A percentile compares a stretch with the other conserved stretches of the same genome.
These are phyloP conservation scores for Candida sanyaensis DNA, from an alignment of 1,139 yeast species.

Conservation along the genomic window DNA sequence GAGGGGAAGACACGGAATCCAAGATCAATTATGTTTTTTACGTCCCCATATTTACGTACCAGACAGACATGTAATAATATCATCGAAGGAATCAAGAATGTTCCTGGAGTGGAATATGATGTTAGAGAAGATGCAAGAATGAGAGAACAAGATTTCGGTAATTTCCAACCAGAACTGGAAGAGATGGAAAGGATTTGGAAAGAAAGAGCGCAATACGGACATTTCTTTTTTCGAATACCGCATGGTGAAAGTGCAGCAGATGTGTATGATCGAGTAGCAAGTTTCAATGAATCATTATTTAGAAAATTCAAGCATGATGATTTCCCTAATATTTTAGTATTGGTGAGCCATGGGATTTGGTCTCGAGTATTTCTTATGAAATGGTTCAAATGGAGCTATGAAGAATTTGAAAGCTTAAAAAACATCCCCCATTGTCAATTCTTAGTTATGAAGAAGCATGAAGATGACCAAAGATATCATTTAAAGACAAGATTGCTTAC, in stretches of 20 bases:
- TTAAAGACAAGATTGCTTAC: slow-evolving; percentile 57
- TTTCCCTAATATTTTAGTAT: slow-evolving; percentile 72
- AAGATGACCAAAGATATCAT: slow-evolving; percentile 44
- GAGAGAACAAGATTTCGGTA: slow-evolving; percentile 94
- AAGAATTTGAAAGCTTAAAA: slow-evolving; percentile 77
- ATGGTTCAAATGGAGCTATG: slow-evolving; percentile 92
- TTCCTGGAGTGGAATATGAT: slow-evolving; percentile 49
- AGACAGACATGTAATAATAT: slow-evolving; percentile 78
- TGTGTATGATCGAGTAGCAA: slow-evolving; percentile 86
- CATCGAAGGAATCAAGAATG: slow-evolving; percentile 56
- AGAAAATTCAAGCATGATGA: slow-evolving; percentile 70
- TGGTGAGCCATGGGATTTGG: slow-evolving; percentile 94
- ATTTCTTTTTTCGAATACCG: slow-evolving; percentile 87
- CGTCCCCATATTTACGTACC: slow-evolving; percentile 83
- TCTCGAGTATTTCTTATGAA: slow-evolving; percentile 89
- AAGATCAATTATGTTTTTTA: slow-evolving; percentile 57
- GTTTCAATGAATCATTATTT: slow-evolving; percentile 83
- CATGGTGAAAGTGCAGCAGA: slow-evolving; percentile 96
- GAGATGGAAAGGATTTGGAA: slow-evolving; percentile 81
- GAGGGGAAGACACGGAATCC: slow-evolving; percentile 18
- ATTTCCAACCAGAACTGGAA: slow-evolving; percentile 75
- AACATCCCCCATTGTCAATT: slow-evolving; percentile 86
- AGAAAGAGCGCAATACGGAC: slow-evolving; percentile 87
- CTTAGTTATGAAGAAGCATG: slow-evolving; percentile 68
- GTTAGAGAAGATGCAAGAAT: slow-evolving; percentile 85